Evolutionary conservation across 805 yeast genomes (phyloP), one percentile per base, ranked within the genome.

Genomic region (Candida nitratophila): DNA sequence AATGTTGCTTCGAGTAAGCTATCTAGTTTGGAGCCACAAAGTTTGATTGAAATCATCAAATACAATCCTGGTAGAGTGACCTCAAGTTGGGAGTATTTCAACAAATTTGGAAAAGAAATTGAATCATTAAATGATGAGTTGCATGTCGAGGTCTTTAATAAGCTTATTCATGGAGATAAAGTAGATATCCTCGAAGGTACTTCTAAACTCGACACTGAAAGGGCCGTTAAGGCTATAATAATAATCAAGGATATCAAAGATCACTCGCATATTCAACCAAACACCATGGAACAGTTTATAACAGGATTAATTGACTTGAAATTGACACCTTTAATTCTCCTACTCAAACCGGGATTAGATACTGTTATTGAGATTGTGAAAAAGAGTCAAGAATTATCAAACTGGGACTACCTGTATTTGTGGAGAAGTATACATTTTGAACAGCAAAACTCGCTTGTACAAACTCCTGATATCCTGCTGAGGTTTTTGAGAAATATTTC

Each of bases 21-120:
- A 5, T 35, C 41, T 1, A n/a, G 37, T 42, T n/a, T 39, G n/a
- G 14, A 27, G 9, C 33, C 33, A 5, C 12, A 9, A 3, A 12
- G 27, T 12, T 31, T 19, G 32, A 37, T 12, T 10, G 39, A 44
- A 11, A 38, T 61, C 2, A 51, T 65, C n/a, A 53, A 51, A 46
- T 49, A 60, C 32, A 65, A 66, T 47, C 68, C 71, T 1, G 69
- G 68, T 10, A 53, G 71, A 44, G 66, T 64, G 16, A 49, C 48
- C 31, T 50, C 65, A 12, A 56, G 60, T 36, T 65, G 59, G 58
- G 67, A 63, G 41, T 30, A 65, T 14, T 64, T 44, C 39, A 44
- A 53, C 10, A 26, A 24, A 27, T 17, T 3, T 20, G n/a, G 20
- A 6, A 9, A 15, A 11, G 3, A 12, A 9, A 8, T 45, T 11